Conservation (phyloP, 768 basidiomycete genomes). For the Pleurotus cornucopiae region DNA sequence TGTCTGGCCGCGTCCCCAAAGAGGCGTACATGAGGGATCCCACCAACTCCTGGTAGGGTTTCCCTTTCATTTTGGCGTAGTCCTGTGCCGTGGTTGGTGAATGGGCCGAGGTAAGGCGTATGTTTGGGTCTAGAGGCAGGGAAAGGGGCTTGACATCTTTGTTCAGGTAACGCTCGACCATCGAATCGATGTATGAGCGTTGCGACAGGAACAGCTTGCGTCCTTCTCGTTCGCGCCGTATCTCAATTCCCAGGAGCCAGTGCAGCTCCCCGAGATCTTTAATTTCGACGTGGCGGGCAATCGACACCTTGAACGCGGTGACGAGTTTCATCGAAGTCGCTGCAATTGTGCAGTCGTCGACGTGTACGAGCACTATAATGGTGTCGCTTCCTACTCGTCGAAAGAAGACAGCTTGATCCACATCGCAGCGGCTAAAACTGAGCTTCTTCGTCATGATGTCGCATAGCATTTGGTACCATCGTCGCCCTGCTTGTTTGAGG, state of each 20-base stretch:
- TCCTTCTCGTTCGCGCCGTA: constrained; percentile 12
- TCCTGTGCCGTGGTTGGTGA: constrained; percentile 18
- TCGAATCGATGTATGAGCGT: constrained; percentile 24
- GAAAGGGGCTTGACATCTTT: constrained; percentile 19
- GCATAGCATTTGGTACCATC: constrained; percentile 12
- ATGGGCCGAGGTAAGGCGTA: constrained; percentile 13
- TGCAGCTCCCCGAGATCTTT: constrained; percentile 22
- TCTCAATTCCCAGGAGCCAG: constrained; percentile 25
- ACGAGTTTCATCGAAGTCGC: constrained; percentile 10
- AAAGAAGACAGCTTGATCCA: constrained; percentile 18
- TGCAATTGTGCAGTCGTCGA: constrained; percentile 21
- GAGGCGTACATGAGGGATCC: constrained; percentile 28
- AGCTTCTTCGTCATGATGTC: constrained; percentile 8
- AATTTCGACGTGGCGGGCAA: constrained; percentile 17
- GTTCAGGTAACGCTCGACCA: constrained; percentile 20
- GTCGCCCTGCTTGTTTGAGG: constrained; percentile 10
- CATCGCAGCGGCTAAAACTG: constrained; percentile 11
- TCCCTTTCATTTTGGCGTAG: constrained; percentile 16
- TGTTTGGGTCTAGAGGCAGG: constrained; percentile 22
- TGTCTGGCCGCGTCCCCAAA: constrained; percentile 21
- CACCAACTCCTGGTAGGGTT: constrained; percentile 23
- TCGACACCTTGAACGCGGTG: constrained; percentile 3
- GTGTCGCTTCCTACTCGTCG: constrained; percentile 6
- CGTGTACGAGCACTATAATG: constrained; percentile 15
- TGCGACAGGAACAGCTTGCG: constrained; percentile 22